Evolutionary conservation across 768 basidiomycete species (phyloP).

Genomic region (Lepiota brunneoincarnata): DNA sequence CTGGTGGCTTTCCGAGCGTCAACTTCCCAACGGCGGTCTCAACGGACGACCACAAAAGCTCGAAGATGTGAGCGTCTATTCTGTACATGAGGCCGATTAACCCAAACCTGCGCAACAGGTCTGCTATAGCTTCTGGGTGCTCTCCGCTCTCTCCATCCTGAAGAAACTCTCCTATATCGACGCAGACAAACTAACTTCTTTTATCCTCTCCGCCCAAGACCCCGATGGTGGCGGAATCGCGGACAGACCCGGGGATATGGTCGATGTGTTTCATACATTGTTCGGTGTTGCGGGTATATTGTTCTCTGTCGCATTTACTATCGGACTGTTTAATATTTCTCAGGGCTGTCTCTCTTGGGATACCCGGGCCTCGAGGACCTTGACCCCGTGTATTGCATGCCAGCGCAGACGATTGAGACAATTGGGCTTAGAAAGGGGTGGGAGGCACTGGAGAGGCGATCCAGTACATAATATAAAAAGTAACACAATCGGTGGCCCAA

Average conservation of each 20-base stretch:
- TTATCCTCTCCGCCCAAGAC: conserved; percentile 92
- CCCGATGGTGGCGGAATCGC: conserved; percentile 89
- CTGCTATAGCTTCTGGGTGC: conserved; percentile 97
- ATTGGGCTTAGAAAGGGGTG: conserved; percentile 69
- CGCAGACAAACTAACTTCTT: conserved; percentile 66
- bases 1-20: conserved; percentile 95
- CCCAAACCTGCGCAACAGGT: conserved; percentile 47
- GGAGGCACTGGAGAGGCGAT: conserved; percentile 47
- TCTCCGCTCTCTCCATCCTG: conserved; percentile 85
- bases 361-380: conserved; percentile 82
- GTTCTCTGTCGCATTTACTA: neutral
- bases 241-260: conserved; percentile 90
- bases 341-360: conserved; percentile 85
- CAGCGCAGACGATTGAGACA: conserved; percentile 65
- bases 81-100: neutral
- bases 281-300: conserved; percentile 84
- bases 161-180: conserved; percentile 87
- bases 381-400: conserved; percentile 98
- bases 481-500: neutral
- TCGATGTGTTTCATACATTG: conserved; percentile 94
- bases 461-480: no score
- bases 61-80: conserved; percentile 69
- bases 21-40: conserved; percentile 89
- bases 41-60: conserved; percentile 98
- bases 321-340: neutral